Evolutionary conservation across 2,329 filamentous ascomycete genomes (phyloP).

Genomic region (Cucurbitaria berberidis): DNA sequence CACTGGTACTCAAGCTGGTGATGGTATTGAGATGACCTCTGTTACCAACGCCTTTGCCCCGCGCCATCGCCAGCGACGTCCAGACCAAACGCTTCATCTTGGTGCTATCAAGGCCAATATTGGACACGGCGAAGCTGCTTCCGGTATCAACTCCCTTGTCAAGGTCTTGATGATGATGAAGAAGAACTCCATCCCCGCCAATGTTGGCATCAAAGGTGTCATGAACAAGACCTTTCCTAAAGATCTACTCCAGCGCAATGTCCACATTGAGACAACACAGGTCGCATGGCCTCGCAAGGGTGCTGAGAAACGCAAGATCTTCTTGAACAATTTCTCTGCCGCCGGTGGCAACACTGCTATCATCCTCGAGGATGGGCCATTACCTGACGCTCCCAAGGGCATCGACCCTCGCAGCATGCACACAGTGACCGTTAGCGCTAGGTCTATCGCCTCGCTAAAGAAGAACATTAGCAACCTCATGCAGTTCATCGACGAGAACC

Average conservation of each 20-base stretch:
- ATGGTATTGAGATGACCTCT: slow-evolving; percentile 81
- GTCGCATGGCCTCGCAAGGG: slow-evolving; percentile 56
- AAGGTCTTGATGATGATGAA: slow-evolving; percentile 63
- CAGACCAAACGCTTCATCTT: slow-evolving; percentile 59
- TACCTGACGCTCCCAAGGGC: slow-evolving; percentile 49
- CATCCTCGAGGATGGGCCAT: slow-evolving; percentile 59
- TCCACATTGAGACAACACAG: slow-evolving; percentile 57
- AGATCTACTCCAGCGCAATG: slow-evolving; percentile 59
- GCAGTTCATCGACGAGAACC: slow-evolving; percentile 54
- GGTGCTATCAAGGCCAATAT: slow-evolving; percentile 63
- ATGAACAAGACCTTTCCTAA: slow-evolving; percentile 63
- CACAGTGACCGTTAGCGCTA: slow-evolving; percentile 57
- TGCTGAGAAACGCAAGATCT: slow-evolving; percentile 56
- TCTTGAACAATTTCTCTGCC: slow-evolving; percentile 62
- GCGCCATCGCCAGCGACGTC: slow-evolving; percentile 55
- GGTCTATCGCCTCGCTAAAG: slow-evolving; percentile 59
- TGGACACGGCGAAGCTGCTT: slow-evolving; percentile 61
- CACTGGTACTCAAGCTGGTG: slow-evolving; percentile 85
- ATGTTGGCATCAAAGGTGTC: slow-evolving; percentile 62
- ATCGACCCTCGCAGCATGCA: slow-evolving; percentile 56
- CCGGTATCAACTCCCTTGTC: slow-evolving; percentile 60
- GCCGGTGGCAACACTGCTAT: slow-evolving; percentile 62
- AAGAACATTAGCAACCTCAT: slow-evolving; percentile 58
- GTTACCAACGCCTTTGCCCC: slow-evolving; percentile 70
- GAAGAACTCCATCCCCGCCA: slow-evolving; percentile 61